Evolutionary conservation across 345 rosid species (phyloP).

Genomic region (Melaleuca alternifolia): DNA sequence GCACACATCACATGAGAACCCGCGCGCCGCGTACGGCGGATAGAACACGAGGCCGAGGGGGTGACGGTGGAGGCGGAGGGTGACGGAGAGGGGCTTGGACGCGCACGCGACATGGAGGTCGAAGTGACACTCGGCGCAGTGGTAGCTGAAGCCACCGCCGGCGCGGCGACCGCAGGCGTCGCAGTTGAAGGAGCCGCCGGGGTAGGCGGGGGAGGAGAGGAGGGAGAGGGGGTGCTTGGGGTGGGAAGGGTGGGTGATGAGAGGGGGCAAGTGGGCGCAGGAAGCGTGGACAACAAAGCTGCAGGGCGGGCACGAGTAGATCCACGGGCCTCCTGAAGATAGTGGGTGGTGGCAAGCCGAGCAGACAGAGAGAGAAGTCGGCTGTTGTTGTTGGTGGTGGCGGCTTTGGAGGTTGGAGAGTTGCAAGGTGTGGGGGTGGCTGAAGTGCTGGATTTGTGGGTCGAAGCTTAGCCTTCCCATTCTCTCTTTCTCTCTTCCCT

Average conservation of each 20-base stretch:
- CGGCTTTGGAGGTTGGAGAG: slow-evolving; percentile 11
- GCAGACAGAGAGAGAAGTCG: not conserved
- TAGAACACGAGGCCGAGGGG: slow-evolving; percentile 32
- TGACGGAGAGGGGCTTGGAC: slow-evolving; percentile 23
- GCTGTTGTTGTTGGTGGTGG: not conserved
- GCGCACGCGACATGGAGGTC: slow-evolving; percentile 47
- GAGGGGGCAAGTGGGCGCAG: slow-evolving; percentile 40
- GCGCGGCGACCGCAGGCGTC: slow-evolving; percentile 35
- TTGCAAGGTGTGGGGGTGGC: slow-evolving; percentile 49
- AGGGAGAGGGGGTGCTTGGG: slow-evolving; percentile 36
- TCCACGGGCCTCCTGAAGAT: slow-evolving; percentile 7
- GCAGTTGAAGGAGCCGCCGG: slow-evolving; percentile 35
- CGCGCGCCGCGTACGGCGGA: slow-evolving; percentile 32
- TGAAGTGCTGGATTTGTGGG: slow-evolving; percentile 26
- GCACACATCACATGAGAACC: slow-evolving; percentile 52
- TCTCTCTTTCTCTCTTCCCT: not conserved
- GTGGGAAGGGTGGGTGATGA: slow-evolving; percentile 50
- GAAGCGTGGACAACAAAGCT: slow-evolving; percentile 41
- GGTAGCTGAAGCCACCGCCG: slow-evolving; percentile 49
- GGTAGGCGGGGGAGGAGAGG: slow-evolving; percentile 31
- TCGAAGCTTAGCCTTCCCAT: slow-evolving; percentile 43
- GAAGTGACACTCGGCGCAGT: slow-evolving; percentile 34
- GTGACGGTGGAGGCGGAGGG: slow-evolving; percentile 33
- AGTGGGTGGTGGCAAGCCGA: not conserved
- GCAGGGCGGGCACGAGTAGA: slow-evolving; percentile 43